phyloP scores from a whole-genome alignment of 225 moss, liverwort and hornwort genomes.

The Neckera pumila region DNA sequence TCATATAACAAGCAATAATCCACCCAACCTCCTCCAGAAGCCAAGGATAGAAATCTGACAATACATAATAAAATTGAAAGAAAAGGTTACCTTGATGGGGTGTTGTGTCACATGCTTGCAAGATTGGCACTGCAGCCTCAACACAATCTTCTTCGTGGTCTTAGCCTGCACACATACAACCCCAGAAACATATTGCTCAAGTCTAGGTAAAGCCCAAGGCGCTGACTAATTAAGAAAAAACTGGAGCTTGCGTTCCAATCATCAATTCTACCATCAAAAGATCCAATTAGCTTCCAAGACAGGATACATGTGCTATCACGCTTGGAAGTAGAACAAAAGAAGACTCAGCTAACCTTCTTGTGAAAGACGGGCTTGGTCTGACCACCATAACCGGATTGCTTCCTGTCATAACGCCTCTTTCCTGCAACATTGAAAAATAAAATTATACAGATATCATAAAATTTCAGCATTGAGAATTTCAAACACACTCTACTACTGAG shows the following conservation, averaged over 20 bases:
- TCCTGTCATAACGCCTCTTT: slow-evolving; percentile 95
- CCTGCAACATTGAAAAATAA: slow-evolving; percentile 20
- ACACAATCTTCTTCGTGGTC: slow-evolving; percentile 13
- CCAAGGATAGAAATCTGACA: not conserved
- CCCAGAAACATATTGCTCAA: not conserved
- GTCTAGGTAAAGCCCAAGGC: not conserved
- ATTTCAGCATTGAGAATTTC: not conserved
- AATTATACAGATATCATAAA: not conserved
- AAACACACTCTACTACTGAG: not conserved
- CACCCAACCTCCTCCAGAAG: not conserved
- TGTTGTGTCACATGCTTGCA: slow-evolving; percentile 76
- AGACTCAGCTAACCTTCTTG: slow-evolving; percentile 56
- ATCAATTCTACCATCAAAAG: not conserved
- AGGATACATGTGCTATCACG: not conserved
- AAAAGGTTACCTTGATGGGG: slow-evolving; percentile 46
- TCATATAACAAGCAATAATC: not conserved
- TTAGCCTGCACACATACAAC: not conserved
- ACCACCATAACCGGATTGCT: slow-evolving; percentile 95
- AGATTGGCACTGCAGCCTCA: slow-evolving; percentile 5
- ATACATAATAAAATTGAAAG: not conserved
- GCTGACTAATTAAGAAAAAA: not conserved
- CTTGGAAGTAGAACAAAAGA: not conserved
- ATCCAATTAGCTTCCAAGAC: not conserved
- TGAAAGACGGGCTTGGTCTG: slow-evolving; percentile 98
- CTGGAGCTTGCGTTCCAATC: not conserved